Percentiles rank a stretch among this genome's conserved stretches.
Evolutionary conservation across 2,329 filamentous ascomycete species (phyloP).

Genomic region (Venturia pyrina): DNA sequence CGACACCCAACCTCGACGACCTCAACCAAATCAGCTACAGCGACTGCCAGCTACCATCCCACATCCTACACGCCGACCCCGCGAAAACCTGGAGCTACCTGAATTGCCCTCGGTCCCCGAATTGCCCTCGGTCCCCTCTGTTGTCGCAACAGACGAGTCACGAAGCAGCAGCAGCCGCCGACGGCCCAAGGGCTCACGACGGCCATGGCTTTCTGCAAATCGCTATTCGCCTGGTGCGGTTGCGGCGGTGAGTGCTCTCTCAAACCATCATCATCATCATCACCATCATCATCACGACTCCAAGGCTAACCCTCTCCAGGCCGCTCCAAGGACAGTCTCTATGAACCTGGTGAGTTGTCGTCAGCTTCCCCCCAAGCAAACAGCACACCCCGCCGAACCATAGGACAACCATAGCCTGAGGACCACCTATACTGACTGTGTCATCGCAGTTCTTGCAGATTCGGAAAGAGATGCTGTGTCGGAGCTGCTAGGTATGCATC

Average conservation of each 20-base stretch:
- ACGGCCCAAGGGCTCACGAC: background rate
- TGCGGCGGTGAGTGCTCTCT: conserved; percentile 11
- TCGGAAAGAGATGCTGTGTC: conserved; percentile 95
- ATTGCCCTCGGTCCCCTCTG: background rate
- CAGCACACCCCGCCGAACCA: background rate
- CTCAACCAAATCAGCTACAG: too few relatives aligned
- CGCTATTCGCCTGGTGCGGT: conserved; percentile 11
- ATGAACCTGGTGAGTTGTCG: conserved; percentile 24
- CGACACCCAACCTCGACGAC: too few relatives aligned
- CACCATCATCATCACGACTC: background rate
- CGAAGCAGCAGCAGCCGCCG: background rate
- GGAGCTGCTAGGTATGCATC: conserved; percentile 53
- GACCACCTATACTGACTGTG: conserved; percentile 32
- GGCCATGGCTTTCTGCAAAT: conserved; percentile 12
- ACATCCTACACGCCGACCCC: background rate
- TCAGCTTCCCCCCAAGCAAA: background rate
- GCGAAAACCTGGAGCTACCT: background rate
- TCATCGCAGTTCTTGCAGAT: conserved; percentile 61
- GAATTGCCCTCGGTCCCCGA: background rate
- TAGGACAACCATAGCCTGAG: background rate
- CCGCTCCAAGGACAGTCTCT: conserved; percentile 35
- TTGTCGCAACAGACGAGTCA: background rate
- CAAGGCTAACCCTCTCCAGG: conserved; percentile 9
- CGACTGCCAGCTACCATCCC: too few relatives aligned
- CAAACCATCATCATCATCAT: background rate